phyloP scores from a whole-genome alignment of 2,329 filamentous ascomycete genomes.

The Sporothrix euskadiensis region DNA sequence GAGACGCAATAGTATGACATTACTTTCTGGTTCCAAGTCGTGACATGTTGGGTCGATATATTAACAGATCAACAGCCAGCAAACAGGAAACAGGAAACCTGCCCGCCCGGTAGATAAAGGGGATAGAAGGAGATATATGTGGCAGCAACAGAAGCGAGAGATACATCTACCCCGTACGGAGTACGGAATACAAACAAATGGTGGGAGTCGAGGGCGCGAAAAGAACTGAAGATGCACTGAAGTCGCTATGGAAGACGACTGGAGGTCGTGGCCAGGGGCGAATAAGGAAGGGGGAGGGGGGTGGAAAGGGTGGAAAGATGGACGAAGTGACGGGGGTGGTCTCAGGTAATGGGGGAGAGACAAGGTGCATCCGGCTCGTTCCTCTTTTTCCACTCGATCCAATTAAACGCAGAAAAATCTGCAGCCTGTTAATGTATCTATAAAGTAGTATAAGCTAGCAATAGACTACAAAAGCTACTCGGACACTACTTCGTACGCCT shows the following conservation, averaged over 20 bases:
- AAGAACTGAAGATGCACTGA: neutral
- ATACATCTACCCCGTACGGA: neutral
- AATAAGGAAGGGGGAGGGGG: neutral
- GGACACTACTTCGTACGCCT: neutral
- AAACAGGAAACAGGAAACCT: neutral
- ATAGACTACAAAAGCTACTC: neutral
- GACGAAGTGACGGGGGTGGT: neutral
- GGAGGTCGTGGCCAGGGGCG: neutral
- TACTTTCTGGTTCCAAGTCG: neutral
- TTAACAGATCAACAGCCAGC: slow-evolving; percentile 8
- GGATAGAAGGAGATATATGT: neutral
- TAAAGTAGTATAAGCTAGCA: neutral
- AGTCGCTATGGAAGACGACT: neutral
- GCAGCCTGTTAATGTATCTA: slow-evolving; percentile 10
- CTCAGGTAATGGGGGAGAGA: slow-evolving; percentile 12
- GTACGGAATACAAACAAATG: too few species aligned
- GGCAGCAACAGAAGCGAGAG: neutral
- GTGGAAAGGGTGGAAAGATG: neutral
- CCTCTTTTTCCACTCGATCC: slow-evolving; percentile 16
- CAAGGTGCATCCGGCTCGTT: slow-evolving; percentile 23
- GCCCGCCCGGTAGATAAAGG: neutral
- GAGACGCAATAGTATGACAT: neutral
- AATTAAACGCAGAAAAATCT: slow-evolving; percentile 24
- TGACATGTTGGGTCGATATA: slow-evolving; percentile 9
- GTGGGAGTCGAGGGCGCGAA: too few species aligned